Percentiles rank a stretch among this genome's conserved stretches.
These are phyloP conservation scores for Euclidium syriacum DNA, from an alignment of 345 rosid species.

Conservation along the genomic window DNA sequence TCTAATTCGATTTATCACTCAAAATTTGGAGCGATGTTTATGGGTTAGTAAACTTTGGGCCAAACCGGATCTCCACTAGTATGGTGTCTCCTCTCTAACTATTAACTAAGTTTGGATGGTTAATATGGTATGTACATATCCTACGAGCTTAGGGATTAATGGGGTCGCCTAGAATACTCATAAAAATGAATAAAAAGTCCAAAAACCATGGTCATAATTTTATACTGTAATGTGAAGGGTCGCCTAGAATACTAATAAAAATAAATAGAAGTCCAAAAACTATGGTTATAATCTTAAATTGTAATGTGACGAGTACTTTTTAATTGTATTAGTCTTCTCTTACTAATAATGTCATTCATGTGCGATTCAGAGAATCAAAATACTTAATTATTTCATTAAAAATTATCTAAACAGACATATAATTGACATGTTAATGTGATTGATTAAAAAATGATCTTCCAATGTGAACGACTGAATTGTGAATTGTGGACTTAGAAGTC, in stretches of 20 bases:
- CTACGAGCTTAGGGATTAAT: too few relatives aligned
- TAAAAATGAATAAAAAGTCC: too few relatives aligned
- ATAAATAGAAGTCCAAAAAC: background rate
- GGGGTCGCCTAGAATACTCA: too few relatives aligned
- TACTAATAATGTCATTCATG: background rate
- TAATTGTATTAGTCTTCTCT: background rate
- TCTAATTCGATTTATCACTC: too few relatives aligned
- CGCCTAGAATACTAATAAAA: too few relatives aligned
- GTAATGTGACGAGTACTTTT: background rate
- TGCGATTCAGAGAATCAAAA: background rate
- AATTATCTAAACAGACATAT: background rate
- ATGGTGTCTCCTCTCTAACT: too few relatives aligned
- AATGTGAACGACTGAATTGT: constrained; percentile 9
- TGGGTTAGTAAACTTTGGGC: too few relatives aligned
- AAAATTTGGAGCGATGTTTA: too few relatives aligned
- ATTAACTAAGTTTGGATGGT: too few relatives aligned
- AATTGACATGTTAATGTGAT: background rate
- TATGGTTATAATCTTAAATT: background rate
- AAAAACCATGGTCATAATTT: background rate
- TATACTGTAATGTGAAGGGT: background rate
- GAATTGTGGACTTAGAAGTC: constrained; percentile 1
- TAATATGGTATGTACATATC: too few relatives aligned
- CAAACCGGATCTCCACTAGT: too few relatives aligned
- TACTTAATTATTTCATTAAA: background rate
- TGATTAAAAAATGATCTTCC: background rate